Percentiles rank a stretch among this genome's conserved stretches.
These are phyloP conservation scores for Sporobolomyces roseus DNA, from an alignment of 768 basidiomycete genomes.

Conservation along the genomic window DNA sequence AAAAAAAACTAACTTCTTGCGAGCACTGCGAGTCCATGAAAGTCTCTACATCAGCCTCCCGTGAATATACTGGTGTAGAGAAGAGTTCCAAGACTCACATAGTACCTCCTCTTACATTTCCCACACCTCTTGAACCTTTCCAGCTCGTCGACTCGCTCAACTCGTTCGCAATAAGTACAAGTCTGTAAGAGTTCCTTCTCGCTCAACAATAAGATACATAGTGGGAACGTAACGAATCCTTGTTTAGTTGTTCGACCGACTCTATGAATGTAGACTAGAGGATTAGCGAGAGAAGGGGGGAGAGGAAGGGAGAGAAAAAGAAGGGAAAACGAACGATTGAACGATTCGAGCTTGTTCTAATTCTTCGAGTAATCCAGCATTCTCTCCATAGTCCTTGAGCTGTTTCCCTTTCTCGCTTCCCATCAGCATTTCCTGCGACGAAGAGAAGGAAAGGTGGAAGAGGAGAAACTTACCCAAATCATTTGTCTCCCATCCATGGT, in stretches of 20 bases:
- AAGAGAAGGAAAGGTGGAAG: neutral
- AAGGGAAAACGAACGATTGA: constrained; percentile 9
- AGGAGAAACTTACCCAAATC: constrained; percentile 23
- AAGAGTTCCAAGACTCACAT: constrained; percentile 22
- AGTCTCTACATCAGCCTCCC: no score
- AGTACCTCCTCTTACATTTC: constrained; percentile 34
- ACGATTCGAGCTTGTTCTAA: constrained; percentile 29
- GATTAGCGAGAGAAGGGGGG: no score
- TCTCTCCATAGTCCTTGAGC: constrained; percentile 43
- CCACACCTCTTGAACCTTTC: constrained; percentile 37
- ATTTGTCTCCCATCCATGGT: constrained; percentile 16
- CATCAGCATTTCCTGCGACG: no score
- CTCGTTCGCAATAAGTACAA: constrained; percentile 14
- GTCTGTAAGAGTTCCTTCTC: constrained; percentile 34
- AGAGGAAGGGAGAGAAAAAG: neutral
- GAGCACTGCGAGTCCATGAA: constrained; percentile 21
- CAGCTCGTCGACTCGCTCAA: neutral
- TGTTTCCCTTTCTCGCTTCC: neutral
- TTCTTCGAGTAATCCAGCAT: constrained; percentile 26
- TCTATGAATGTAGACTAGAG: no score
- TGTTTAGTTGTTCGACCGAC: constrained; percentile 33
- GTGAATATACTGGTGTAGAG: no score
- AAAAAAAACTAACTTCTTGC: constrained; percentile 1
- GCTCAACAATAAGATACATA: constrained; percentile 29
- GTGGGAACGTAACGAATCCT: constrained; percentile 37